phyloP scores from a whole-genome alignment of 2,329 filamentous ascomycete species.

The Cladosporium sp. region DNA sequence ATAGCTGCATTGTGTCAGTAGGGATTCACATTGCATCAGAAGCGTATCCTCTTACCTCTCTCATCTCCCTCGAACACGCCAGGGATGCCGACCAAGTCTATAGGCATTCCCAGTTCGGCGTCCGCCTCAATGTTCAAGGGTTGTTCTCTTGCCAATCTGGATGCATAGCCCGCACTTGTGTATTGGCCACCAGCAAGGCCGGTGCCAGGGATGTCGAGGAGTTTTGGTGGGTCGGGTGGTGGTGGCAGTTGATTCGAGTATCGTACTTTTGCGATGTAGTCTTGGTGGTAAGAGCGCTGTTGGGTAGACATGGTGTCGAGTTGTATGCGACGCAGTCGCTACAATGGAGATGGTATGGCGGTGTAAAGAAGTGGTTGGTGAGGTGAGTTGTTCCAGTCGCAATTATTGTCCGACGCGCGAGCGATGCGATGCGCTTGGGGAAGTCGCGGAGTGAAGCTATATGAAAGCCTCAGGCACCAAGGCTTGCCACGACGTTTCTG shows the following conservation, averaged over 20 bases:
- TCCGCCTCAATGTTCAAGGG: constrained; percentile 95
- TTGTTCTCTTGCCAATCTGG: constrained; percentile 83
- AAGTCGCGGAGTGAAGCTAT: not conserved
- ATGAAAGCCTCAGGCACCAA: not conserved
- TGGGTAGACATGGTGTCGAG: constrained; percentile 17
- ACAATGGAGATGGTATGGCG: not conserved
- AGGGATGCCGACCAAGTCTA: constrained; percentile 91
- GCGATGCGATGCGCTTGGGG: constrained; percentile 2
- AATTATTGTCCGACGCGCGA: not conserved
- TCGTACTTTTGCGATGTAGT: constrained; percentile 93
- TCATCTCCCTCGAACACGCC: constrained; percentile 94
- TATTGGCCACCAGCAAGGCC: constrained; percentile 84
- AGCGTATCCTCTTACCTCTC: constrained; percentile 58
- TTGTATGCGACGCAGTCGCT: not conserved
- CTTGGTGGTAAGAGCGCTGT: constrained; percentile 64
- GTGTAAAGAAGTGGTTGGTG: not conserved
- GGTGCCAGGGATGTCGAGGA: constrained; percentile 93
- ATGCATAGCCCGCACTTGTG: constrained; percentile 84
- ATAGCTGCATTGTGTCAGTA: constrained; percentile 21
- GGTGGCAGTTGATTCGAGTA: constrained; percentile 95
- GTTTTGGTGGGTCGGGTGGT: constrained; percentile 89
- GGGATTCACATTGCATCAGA: not conserved
- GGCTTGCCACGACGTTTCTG: not conserved
- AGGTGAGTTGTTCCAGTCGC: not conserved
- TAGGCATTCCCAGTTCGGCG: constrained; percentile 94